A percentile compares a stretch with the other conserved stretches of the same genome.
Evolutionary conservation across 2,329 filamentous ascomycete species (phyloP).

Genomic region (Pyrenophora graminea): DNA sequence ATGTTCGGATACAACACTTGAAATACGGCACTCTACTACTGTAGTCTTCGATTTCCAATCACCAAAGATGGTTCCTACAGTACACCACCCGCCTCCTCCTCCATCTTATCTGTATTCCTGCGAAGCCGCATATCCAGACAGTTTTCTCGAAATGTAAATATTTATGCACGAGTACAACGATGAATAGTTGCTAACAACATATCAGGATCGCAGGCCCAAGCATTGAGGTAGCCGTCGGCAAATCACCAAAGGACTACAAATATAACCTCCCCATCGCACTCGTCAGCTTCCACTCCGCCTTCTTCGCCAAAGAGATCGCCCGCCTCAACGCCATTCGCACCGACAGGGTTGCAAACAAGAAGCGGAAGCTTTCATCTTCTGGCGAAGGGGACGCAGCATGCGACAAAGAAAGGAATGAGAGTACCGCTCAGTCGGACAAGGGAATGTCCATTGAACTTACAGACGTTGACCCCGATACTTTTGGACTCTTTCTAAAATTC

Average conservation of each 20-base stretch:
- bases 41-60: no score
- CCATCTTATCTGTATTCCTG: no score
- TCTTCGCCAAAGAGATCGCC: conserved; percentile 10
- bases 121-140: not conserved
- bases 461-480: conserved; percentile 16
- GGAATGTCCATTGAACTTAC: conserved; percentile 4
- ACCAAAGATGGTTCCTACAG: no score
- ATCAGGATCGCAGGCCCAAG: conserved; percentile 16
- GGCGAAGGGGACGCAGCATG: not conserved
- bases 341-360: conserved; percentile 8
- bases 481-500: conserved; percentile 29
- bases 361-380: conserved; percentile 10
- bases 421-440: no score
- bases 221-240: conserved; percentile 10
- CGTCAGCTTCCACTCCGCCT: conserved; percentile 13
- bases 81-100: no score
- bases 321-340: not conserved
- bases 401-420: no score
- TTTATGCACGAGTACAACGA: not conserved
- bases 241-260: not conserved
- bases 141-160: conserved; percentile 12
- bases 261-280: conserved; percentile 10
- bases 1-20: no score
- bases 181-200: not conserved
- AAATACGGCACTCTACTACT: no score